Base-by-base conservation (phyloP, 192 early-diverging fungal species). In the Coemansia guatemalensis region DNA sequence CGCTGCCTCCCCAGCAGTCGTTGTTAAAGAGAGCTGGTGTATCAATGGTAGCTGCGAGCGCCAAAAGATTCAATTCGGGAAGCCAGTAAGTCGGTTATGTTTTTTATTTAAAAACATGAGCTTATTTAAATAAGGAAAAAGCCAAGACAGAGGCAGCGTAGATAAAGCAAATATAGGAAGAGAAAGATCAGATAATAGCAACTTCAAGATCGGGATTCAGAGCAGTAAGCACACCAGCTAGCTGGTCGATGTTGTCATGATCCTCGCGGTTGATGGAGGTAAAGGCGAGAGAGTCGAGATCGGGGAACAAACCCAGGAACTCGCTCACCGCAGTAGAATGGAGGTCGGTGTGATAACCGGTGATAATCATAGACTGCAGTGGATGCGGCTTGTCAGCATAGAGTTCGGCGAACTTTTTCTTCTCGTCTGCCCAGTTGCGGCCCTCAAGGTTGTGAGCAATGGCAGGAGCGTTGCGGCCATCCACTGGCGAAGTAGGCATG, bases 231-330 rank as follows among this genome's bases (percentile, higher is more conserved):
- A 74, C 77, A 41, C 77, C 77, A 5, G 77, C 77, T 27, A 80
- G 62, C 58, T 80, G 77, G 54, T 80, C 77, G 49, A 80, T 80
- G 24, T 74, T 74, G 44, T 69, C 77, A 48, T 80, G 77, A 47
- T 80, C 72, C 51, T 80, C 77, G 48, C 77, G 71, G 32, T 50
- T 64, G 18, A 80, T 61, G 5, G 64, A 56, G 14, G 70, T 63
- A 52, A 80, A 80, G 2, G 68, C 71, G 35, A 80, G 50, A 1
- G 71, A 73, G 21, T 80, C 77, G 29, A 80, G 62, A 33, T 80
- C 77, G 5, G 72, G 72, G 65, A 80, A 80, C 53, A 80, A 50
- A 1, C 64, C 62, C 67, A 80, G 26, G 47, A 80, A 80, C 56
- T 80, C 77, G 12, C 71, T 70, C 17, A 74, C 68, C 0, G 71